Percentiles rank a stretch among this genome's conserved stretches.
phyloP scores from a whole-genome alignment of 192 early-diverging fungal species.

The Backusella macrospora region DNA sequence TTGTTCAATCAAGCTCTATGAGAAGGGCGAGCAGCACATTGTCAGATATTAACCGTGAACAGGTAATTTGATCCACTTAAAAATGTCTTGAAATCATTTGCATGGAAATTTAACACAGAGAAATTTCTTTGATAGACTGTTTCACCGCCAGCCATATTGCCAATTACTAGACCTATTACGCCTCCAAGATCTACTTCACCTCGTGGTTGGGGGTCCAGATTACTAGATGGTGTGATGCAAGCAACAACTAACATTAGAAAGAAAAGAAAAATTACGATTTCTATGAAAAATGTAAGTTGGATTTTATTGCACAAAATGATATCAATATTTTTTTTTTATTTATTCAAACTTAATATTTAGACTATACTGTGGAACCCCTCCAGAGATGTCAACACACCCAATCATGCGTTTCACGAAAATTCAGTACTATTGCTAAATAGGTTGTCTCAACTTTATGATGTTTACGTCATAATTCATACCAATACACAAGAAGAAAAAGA shows the following conservation, averaged over 20 bases:
- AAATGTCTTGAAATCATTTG: neutral
- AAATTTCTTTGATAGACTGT: neutral
- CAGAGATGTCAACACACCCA: constrained; percentile 65
- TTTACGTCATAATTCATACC: constrained; percentile 62
- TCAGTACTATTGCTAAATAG: constrained; percentile 56
- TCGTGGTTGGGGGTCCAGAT: constrained; percentile 11
- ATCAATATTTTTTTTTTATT: neutral
- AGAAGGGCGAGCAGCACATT: constrained; percentile 6
- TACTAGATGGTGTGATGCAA: constrained; percentile 13
- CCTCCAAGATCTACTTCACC: neutral
- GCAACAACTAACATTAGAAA: constrained; percentile 38
- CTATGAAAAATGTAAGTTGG: constrained; percentile 59
- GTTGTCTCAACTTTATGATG: constrained; percentile 50
- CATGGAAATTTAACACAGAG: neutral
- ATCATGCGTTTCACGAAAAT: constrained; percentile 69
- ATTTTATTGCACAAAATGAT: neutral
- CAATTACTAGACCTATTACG: neutral
- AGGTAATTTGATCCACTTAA: neutral
- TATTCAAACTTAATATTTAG: constrained; percentile 40
- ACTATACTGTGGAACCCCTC: constrained; percentile 80
- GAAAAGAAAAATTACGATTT: constrained; percentile 58
- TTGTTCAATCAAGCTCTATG: neutral
- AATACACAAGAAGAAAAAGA: constrained; percentile 56
- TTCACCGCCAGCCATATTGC: constrained; percentile 1
- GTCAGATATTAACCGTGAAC: neutral